These are phyloP conservation scores for Ophiostoma populinum DNA, from an alignment of 2,329 filamentous ascomycete genomes.

Conservation along the genomic window DNA sequence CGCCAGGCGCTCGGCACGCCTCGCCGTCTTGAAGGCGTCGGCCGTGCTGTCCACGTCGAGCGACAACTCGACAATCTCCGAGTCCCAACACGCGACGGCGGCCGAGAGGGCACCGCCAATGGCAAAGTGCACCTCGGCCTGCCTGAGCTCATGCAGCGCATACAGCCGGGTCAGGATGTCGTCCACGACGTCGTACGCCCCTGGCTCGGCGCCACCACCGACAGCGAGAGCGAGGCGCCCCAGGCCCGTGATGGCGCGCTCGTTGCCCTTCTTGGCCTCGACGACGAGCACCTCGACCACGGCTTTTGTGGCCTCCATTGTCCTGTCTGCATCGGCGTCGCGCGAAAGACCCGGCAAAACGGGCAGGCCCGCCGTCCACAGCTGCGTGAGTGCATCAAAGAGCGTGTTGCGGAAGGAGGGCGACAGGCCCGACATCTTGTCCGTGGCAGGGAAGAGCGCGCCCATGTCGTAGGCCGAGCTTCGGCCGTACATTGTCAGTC, in stretches of 20 bases:
- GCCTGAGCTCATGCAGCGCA: slow-evolving; percentile 64
- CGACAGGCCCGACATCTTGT: slow-evolving; percentile 10
- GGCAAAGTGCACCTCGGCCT: slow-evolving; percentile 76
- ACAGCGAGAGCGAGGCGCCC: slow-evolving; percentile 50
- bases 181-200: slow-evolving; percentile 21
- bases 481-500: slow-evolving; percentile 25
- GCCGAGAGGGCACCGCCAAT: slow-evolving; percentile 78
- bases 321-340: slow-evolving; percentile 1
- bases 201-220: slow-evolving; percentile 4
- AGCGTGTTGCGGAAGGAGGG: slow-evolving; percentile 25
- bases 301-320: slow-evolving; percentile 17
- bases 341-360: slow-evolving; percentile 14
- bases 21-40: slow-evolving; percentile 17
- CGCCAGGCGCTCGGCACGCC: slow-evolving; percentile 26
- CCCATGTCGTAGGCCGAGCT: background rate
- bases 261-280: slow-evolving; percentile 63
- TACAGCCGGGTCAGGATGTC: slow-evolving; percentile 53
- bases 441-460: slow-evolving; percentile 6
- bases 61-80: slow-evolving; percentile 56
- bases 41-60: slow-evolving; percentile 52
- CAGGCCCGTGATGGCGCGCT: slow-evolving; percentile 63
- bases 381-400: slow-evolving; percentile 27
- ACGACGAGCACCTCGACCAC: slow-evolving; percentile 46
- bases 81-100: slow-evolving; percentile 65
- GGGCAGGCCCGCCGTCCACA: slow-evolving; percentile 24